Conservation (phyloP, 1,139 yeast species). For the Tardiomyces digboiensis region DNA sequence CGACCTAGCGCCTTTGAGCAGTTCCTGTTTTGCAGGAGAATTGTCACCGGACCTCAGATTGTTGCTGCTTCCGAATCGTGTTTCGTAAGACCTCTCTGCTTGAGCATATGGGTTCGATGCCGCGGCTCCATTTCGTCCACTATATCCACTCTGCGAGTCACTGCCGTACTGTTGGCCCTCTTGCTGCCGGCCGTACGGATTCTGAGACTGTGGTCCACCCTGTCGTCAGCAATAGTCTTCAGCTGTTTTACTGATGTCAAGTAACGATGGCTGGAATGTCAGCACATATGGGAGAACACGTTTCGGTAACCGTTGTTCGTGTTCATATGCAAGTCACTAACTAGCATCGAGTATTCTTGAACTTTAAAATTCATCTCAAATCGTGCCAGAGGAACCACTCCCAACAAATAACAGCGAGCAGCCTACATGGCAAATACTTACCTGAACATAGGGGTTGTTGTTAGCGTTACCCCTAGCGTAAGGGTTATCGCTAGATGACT, state of each 20-base stretch:
- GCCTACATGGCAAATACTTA: too few species aligned
- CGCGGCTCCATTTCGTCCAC: neutral
- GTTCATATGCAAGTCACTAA: too few species aligned
- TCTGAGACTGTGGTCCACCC: neutral
- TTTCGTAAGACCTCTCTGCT: neutral
- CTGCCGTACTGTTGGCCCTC: neutral
- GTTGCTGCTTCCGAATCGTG: neutral
- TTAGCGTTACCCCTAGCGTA: conserved; percentile 6
- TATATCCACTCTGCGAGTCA: neutral
- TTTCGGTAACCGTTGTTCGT: too few species aligned
- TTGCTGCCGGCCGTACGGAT: neutral
- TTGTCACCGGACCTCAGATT: too few species aligned
- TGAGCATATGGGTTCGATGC: neutral
- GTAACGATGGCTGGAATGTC: too few species aligned
- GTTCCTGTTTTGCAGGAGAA: too few species aligned
- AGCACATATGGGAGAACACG: too few species aligned
- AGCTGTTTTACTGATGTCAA: neutral
- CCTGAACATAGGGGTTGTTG: conserved; percentile 14
- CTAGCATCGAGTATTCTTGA: too few species aligned
- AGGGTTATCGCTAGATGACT: conserved; percentile 8
- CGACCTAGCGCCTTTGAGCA: too few species aligned
- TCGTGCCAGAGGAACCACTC: too few species aligned
- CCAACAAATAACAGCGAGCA: too few species aligned
- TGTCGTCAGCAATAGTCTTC: neutral
- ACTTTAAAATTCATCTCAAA: too few species aligned